These are phyloP conservation scores for Paramecium primaurelia DNA, from an alignment of 73 alveolate species.

Conservation along the genomic window DNA sequence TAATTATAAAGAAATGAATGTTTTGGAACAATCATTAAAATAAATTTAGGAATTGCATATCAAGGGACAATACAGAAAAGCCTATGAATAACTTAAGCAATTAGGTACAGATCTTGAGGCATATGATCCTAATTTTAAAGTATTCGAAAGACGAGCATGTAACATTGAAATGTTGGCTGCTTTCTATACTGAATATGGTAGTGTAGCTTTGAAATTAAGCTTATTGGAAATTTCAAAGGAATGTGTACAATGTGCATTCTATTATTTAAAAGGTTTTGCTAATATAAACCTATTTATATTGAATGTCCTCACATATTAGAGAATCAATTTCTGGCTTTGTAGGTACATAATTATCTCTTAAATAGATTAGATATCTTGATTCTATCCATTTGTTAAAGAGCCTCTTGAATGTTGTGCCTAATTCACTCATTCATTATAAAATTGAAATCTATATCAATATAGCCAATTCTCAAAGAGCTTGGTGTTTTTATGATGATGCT, in stretches of 20 bases:
- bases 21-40: not conserved
- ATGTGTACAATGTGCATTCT: not conserved
- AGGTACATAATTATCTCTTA: not conserved
- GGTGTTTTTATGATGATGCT: constrained; percentile 21
- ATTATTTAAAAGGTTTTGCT: not conserved
- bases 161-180: not conserved
- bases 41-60: not conserved
- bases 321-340: constrained; percentile 30
- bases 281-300: not conserved
- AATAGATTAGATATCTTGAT: not conserved
- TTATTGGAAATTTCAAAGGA: not conserved
- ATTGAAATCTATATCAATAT: not conserved
- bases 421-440: not conserved
- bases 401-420: not conserved
- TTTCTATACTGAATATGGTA: not conserved
- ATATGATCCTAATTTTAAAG: not conserved
- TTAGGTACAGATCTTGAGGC: not conserved
- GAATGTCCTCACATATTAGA: not conserved
- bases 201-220: constrained; percentile 6
- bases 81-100: not conserved
- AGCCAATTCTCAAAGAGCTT: not conserved
- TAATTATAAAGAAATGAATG: not conserved
- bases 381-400: not conserved
- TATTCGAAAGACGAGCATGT: not conserved
- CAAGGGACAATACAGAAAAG: constrained; percentile 4